phyloP scores from a whole-genome alignment of 1,284 basidiomycete species.

The Ustilago hordei region DNA sequence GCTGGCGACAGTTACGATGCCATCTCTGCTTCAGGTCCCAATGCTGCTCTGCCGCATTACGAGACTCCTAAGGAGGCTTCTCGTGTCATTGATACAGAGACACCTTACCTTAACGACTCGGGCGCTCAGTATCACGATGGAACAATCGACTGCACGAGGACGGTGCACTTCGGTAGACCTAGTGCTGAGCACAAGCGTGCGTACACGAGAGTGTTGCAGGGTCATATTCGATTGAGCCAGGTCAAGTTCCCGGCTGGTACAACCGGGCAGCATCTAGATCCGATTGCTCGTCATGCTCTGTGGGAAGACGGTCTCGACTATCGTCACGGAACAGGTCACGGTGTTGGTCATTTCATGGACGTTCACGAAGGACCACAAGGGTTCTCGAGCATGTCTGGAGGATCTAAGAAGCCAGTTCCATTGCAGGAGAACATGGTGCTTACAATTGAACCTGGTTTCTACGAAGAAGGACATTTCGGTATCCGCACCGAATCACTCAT shows the following conservation, averaged over 20 bases:
- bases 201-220: constrained; percentile 65
- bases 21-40: constrained; percentile 63
- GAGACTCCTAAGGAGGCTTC: constrained; percentile 61
- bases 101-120: constrained; percentile 65
- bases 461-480: constrained; percentile 65
- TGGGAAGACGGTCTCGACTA: constrained; percentile 64
- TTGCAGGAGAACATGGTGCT: constrained; percentile 58
- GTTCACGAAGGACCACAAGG: constrained; percentile 66
- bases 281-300: constrained; percentile 58
- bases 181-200: constrained; percentile 62
- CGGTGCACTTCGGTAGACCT: constrained; percentile 65
- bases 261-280: constrained; percentile 60
- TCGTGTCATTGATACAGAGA: constrained; percentile 55
- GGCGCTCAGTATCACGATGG: constrained; percentile 66
- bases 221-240: constrained; percentile 57
- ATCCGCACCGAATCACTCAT: constrained; percentile 64
- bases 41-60: constrained; percentile 67
- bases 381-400: constrained; percentile 58
- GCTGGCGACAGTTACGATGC: constrained; percentile 66
- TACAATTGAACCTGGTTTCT: constrained; percentile 65
- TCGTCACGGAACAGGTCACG: constrained; percentile 64
- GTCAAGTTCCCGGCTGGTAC: constrained; percentile 63
- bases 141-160: constrained; percentile 67
- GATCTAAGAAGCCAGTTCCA: constrained; percentile 47
- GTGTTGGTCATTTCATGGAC: constrained; percentile 61